A percentile compares a stretch with the other conserved stretches of the same genome.
Evolutionary conservation across 352 stramenopile species (phyloP).

Genomic region (Globisporangium polare): DNA sequence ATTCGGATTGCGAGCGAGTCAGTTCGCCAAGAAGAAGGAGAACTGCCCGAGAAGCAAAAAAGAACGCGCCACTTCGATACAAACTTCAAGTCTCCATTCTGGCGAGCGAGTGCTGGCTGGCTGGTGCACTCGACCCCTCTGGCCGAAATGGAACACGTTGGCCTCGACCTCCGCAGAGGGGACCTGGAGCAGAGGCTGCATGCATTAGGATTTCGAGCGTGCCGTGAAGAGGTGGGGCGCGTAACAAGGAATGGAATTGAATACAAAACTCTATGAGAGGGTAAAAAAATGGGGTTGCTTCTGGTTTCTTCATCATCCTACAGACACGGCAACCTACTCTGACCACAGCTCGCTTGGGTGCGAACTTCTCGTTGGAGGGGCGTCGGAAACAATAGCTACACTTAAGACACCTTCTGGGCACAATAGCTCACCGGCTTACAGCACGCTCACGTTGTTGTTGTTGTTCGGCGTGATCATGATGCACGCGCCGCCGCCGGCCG

Average conservation of each 20-base stretch:
- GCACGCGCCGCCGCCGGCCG: slow-evolving; percentile 26
- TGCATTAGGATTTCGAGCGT: too few species aligned
- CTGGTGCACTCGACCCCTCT: too few species aligned
- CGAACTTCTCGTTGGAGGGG: background rate
- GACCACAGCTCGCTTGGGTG: background rate
- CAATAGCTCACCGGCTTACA: slow-evolving; percentile 7
- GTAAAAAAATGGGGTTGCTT: background rate
- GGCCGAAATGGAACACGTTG: too few species aligned
- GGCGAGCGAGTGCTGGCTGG: background rate
- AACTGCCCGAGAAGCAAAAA: background rate
- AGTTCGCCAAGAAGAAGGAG: background rate
- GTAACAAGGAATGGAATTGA: too few species aligned
- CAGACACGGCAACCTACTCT: background rate
- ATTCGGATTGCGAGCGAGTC: background rate
- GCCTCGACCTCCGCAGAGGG: too few species aligned
- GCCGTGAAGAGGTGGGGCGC: too few species aligned
- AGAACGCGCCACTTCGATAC: background rate
- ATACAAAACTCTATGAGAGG: too few species aligned
- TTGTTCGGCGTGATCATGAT: slow-evolving; percentile 56
- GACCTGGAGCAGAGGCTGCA: too few species aligned
- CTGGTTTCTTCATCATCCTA: background rate
- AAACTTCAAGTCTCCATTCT: background rate
- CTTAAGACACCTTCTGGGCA: background rate
- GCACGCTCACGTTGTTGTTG: slow-evolving; percentile 27
- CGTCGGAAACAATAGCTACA: background rate